phyloP scores from a whole-genome alignment of 1,284 basidiomycete species.

The Waitea zeae region DNA sequence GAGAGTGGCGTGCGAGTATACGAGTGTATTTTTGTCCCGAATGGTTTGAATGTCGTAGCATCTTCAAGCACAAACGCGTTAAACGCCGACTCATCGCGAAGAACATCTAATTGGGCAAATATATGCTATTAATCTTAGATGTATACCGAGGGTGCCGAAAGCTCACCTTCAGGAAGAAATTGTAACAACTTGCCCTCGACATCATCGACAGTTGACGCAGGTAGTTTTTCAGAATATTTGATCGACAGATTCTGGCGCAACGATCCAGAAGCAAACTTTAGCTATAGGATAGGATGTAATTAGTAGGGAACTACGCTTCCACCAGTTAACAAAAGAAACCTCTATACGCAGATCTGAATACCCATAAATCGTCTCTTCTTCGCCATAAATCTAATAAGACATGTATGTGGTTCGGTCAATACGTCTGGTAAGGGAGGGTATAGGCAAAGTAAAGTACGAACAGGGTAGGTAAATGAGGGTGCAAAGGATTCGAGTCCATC shows the following conservation, averaged over 20 bases:
- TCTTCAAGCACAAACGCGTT: constrained; percentile 55
- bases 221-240: constrained; percentile 47
- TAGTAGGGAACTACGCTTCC: constrained; percentile 2
- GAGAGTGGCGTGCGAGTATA: no score
- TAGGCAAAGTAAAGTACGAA: no score
- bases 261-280: constrained; percentile 80
- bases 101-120: no score
- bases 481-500: constrained; percentile 52
- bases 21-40: constrained; percentile 59
- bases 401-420: not conserved
- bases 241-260: constrained; percentile 66
- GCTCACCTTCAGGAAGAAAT: constrained; percentile 62
- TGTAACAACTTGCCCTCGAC: constrained; percentile 63
- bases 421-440: no score
- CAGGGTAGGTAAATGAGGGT: constrained; percentile 80
- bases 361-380: constrained; percentile 93
- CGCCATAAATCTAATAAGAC: constrained; percentile 65
- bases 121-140: no score
- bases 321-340: constrained; percentile 25
- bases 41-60: constrained; percentile 56
- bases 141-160: constrained; percentile 17
- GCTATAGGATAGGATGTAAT: constrained; percentile 18
- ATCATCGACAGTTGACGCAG: constrained; percentile 74
- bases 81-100: constrained; percentile 42
- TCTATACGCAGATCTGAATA: constrained; percentile 74